Percentiles rank a stretch among this genome's conserved stretches.
Evolutionary conservation across 768 basidiomycete species (phyloP).

Genomic region (Leccinum barrowsii): DNA sequence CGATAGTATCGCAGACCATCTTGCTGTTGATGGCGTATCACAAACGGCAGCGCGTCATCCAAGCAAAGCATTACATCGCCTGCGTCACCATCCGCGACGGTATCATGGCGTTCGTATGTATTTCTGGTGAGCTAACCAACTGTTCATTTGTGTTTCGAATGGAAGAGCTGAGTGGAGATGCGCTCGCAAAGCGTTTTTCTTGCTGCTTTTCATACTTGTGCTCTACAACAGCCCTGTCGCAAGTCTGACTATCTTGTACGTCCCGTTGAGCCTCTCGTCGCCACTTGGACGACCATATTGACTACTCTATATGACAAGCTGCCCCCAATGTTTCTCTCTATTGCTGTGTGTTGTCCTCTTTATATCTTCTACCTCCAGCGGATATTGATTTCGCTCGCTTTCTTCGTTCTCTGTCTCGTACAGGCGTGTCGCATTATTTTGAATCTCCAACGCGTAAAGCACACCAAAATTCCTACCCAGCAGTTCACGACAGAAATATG

Average conservation of each 20-base stretch:
- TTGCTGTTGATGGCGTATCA: conserved; percentile 20
- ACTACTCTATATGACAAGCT: conserved; percentile 6
- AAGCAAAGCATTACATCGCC: conserved; percentile 1
- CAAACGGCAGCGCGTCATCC: conserved; percentile 4
- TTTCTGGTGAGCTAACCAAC: not conserved
- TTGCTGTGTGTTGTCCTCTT: conserved; percentile 13
- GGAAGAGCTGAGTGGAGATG: not conserved
- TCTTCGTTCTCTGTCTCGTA: not conserved
- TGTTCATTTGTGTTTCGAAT: not conserved
- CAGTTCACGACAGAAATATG: too few relatives aligned
- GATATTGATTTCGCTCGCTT: not conserved
- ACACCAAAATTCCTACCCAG: too few relatives aligned
- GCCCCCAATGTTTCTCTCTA: conserved; percentile 12
- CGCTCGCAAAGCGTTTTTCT: conserved; percentile 13
- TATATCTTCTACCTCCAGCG: not conserved
- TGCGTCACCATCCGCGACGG: conserved; percentile 27
- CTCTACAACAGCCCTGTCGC: conserved; percentile 1
- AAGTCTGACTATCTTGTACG: conserved; percentile 13
- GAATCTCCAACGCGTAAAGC: too few relatives aligned
- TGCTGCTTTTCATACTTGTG: not conserved
- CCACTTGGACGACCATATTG: not conserved
- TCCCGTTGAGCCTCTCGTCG: not conserved
- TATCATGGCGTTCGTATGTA: not conserved
- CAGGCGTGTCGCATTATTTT: conserved; percentile 18
- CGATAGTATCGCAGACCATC: conserved; percentile 10